Conservation (phyloP, 2,329 filamentous ascomycete species). For the Fusarium continuum region DNA sequence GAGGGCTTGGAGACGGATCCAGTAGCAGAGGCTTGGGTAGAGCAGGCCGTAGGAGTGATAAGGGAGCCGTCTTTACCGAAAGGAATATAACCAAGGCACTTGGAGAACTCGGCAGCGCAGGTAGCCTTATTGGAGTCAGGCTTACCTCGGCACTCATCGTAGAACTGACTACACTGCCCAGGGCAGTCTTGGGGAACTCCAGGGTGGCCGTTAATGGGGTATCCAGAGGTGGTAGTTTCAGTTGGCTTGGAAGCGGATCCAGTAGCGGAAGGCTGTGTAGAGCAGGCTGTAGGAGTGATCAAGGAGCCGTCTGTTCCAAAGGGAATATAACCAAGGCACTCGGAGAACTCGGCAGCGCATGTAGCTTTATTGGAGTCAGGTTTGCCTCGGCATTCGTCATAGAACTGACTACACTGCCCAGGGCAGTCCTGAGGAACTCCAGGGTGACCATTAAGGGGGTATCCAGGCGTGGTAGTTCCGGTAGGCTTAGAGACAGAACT, state of each 20-base stretch:
- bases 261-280: too few relatives aligned
- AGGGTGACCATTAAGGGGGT: too few relatives aligned
- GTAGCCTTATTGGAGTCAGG: not conserved
- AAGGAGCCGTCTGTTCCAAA: not conserved
- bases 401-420: not conserved
- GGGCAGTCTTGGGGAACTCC: not conserved
- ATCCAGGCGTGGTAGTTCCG: too few relatives aligned
- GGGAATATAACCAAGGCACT: not conserved
- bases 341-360: not conserved
- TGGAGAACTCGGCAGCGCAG: not conserved
- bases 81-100: not conserved
- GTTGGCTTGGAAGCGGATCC: too few relatives aligned
- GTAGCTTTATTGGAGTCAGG: not conserved
- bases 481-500: too few relatives aligned
- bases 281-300: too few relatives aligned
- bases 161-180: not conserved
- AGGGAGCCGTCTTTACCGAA: not conserved
- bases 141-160: not conserved
- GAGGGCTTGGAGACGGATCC: too few relatives aligned
- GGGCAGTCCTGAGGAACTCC: too few relatives aligned
- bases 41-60: not conserved
- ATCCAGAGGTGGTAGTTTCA: too few relatives aligned
- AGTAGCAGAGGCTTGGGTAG: too few relatives aligned
- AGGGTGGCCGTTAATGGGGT: too few relatives aligned
- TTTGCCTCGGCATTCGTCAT: not conserved